Base-by-base conservation (phyloP, 2,329 filamentous ascomycete species). In the Fusarium caatingaense region DNA sequence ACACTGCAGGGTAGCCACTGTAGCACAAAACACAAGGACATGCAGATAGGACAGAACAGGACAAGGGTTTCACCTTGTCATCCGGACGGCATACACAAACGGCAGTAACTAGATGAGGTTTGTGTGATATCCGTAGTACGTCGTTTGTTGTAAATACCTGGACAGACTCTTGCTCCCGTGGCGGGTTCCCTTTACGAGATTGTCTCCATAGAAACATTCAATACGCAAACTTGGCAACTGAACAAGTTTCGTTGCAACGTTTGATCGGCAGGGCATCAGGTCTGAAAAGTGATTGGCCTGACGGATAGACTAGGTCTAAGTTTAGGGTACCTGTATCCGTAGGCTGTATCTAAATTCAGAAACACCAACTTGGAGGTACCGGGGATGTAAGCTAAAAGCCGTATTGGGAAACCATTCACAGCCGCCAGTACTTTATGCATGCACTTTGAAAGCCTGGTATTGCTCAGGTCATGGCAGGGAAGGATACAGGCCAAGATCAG, bases 361-460 rank as follows among this genome's bases (percentile, higher is more conserved):
- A 41, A 51, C 32, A 51, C 13, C 20, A 27, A 40, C 16, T 44
- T 47, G 8, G 34, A 37, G 34, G 10, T 13, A 27, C 11, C 23
- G 10, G 15, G 30, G n/a, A 8, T 27, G 21, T 46, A 57, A 46
- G 41, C 13, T 16, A n/a, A 8, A 23, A 30, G 20, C 28, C 27
- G 15, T 11, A 20, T 16, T 20, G 21, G 21, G 32, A 21, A 46
- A 23, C 18, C 53, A 30, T 46, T 25, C 30, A 27, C 18, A 32
- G 27, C n/a, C 44, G 28, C 18, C 32, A 32, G 41, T 28, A 12
- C 13, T 28, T 13, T 47, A 56, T 55, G 45, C 32, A 59, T 40
- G 28, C 64, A 63, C 63, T 57, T 48, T 37, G 34, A 41, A 23
- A 44, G 30, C 41, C 63, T 56, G n/a, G 28, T n/a, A 41, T 47